Evolutionary conservation across 2,329 filamentous ascomycete genomes (phyloP).

Genomic region (Acephala macrosclerotiorum): DNA sequence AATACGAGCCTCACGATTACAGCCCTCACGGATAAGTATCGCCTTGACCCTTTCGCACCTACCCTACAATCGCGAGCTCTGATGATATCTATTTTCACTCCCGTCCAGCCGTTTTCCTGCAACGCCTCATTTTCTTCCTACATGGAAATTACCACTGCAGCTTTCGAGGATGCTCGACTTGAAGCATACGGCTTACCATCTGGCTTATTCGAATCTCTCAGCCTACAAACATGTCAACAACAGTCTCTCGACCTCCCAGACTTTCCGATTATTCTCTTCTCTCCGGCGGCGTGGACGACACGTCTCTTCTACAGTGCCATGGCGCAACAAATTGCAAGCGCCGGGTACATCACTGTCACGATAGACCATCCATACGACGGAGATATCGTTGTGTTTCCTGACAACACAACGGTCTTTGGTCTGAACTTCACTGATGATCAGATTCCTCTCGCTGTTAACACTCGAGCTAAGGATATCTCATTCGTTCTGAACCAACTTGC

Average conservation of each 20-base stretch:
- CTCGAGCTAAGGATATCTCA: constrained; percentile 34
- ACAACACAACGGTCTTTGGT: constrained; percentile 32
- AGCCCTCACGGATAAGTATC: constrained; percentile 34
- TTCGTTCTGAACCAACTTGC: constrained; percentile 39
- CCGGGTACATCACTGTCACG: constrained; percentile 45
- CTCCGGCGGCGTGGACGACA: constrained; percentile 40
- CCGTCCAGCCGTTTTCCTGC: constrained; percentile 29
- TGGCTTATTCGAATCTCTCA: constrained; percentile 40
- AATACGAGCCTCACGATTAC: constrained; percentile 29
- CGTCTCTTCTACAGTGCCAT: constrained; percentile 44
- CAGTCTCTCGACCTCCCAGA: background rate
- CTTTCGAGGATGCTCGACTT: constrained; percentile 32
- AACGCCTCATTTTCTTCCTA: constrained; percentile 33
- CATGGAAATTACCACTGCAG: constrained; percentile 43
- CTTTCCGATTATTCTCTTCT: constrained; percentile 45
- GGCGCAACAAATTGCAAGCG: constrained; percentile 44
- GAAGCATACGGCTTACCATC: constrained; percentile 38
- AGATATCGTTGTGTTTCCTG: constrained; percentile 45
- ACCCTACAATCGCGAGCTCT: constrained; percentile 33
- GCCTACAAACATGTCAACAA: constrained; percentile 34
- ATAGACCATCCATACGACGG: constrained; percentile 48
- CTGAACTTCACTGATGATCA: constrained; percentile 30
- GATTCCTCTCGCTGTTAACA: constrained; percentile 26
- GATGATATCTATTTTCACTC: constrained; percentile 43
- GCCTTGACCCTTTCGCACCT: constrained; percentile 41